phyloP scores from a whole-genome alignment of 371 early-diverging fungal genomes.

The Mucor lusitanicus region DNA sequence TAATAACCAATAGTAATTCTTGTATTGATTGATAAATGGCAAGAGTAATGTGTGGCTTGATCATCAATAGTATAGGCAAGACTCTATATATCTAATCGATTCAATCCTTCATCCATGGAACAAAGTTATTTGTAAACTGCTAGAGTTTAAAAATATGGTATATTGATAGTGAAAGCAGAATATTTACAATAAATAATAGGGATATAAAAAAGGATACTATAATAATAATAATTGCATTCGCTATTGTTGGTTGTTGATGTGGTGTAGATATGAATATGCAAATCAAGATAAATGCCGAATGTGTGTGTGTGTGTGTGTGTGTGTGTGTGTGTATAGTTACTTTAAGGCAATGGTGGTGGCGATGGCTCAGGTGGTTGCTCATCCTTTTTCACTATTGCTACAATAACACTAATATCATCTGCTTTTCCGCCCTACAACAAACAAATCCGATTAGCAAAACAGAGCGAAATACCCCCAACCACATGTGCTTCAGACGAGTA shows the following conservation, averaged over 20 bases:
- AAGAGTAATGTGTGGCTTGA: too few relatives aligned
- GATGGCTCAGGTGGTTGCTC: conserved; percentile 23
- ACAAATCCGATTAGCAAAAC: conserved; percentile 17
- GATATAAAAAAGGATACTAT: not conserved
- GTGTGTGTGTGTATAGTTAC: too few relatives aligned
- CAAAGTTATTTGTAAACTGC: too few relatives aligned
- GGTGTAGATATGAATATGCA: conserved; percentile 4
- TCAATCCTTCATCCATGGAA: too few relatives aligned
- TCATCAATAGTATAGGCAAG: too few relatives aligned
- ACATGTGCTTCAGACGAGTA: not conserved
- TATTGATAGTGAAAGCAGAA: too few relatives aligned
- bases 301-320: not conserved
- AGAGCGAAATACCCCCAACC: not conserved
- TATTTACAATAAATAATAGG: not conserved
- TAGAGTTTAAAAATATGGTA: too few relatives aligned
- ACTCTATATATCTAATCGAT: too few relatives aligned
- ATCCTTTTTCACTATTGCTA: conserved; percentile 59
- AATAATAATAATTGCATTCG: not conserved
- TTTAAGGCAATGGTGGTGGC: conserved; percentile 26
- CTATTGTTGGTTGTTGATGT: not conserved
- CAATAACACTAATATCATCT: conserved; percentile 81
- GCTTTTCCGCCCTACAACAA: conserved; percentile 72
- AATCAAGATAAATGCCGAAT: not conserved
- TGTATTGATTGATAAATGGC: too few relatives aligned
- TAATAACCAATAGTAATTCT: too few relatives aligned